Evolutionary conservation across 2,329 filamentous ascomycete genomes (phyloP), one percentile per base, ranked within the genome.

Genomic region (Cryphonectria carpinicola): DNA sequence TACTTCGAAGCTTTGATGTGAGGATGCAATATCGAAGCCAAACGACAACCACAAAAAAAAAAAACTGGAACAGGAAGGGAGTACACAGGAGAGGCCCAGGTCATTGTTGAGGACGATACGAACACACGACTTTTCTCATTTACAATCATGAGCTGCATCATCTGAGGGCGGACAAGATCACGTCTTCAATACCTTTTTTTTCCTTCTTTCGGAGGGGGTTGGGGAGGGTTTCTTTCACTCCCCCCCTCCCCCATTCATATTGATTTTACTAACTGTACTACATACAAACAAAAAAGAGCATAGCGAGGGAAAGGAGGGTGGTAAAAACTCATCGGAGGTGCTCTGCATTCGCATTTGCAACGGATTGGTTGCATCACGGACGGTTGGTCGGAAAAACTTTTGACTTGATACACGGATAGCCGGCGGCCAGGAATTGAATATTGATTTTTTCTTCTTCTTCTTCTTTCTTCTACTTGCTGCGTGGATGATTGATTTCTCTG

Each of bases 371-470:
- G 58, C 6, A 39, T 39, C 58, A 61, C 10, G 58, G 58, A 61
- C 19, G 58, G 32, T 5, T 22, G 35, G 32, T n/a, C 19, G 35
- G 58, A 14, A 32, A 37, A n/a, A 39, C 8, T 22, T n/a, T 61
- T 61, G 58, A 39, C 58, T 61, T 61, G 58, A 61, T 61, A 61
- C 32, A 39, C 35, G 58, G 32, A 61, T 61, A 61, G 58, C 39
- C 58, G 58, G 22, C 35, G 35, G 35, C 35, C 58, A 35, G 5
- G 8, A 61, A 39, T 61, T 39, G 58, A 61, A 61, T n/a, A 22
- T 61, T 61, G 11, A 25, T 3, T 58, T 28, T 1, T 17, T 32
- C 37, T 37, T 1, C 37, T 28, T 28, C 28, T 28, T 28, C 2
- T 28, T 28, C 11, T 28, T 28, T 28, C 11, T 43, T 43, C 22